Evolutionary conservation across 164 flowering plant species (phyloP).

Genomic region (Magnolia sinica): DNA sequence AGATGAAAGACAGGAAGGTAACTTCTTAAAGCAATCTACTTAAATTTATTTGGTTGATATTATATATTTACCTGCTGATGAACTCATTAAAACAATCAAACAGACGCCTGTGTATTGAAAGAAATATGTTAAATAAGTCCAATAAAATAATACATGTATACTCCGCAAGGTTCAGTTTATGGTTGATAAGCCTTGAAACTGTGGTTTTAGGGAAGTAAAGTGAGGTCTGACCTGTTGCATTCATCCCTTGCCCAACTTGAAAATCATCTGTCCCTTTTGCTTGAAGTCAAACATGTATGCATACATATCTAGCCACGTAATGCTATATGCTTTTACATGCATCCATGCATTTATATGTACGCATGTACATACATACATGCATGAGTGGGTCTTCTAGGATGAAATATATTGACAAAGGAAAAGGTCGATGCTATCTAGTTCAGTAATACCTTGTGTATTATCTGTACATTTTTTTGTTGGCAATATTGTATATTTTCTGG

Average conservation of each 20-base stretch:
- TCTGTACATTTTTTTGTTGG: neutral
- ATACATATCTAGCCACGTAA: neutral
- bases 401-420: neutral
- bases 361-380: neutral
- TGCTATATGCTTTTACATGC: too few relatives aligned
- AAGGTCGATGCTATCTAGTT: neutral
- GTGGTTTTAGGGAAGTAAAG: too few relatives aligned
- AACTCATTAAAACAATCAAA: neutral
- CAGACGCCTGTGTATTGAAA: neutral
- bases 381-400: neutral
- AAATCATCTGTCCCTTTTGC: neutral
- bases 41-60: neutral
- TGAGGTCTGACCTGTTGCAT: neutral
- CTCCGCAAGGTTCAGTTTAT: neutral
- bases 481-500: neutral
- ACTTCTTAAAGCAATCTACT: constrained; percentile 2
- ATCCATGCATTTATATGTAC: neutral
- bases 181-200: too few relatives aligned
- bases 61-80: neutral
- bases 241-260: neutral
- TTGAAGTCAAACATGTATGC: neutral
- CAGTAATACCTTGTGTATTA: neutral
- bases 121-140: neutral
- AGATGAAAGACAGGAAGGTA: constrained; percentile 66
- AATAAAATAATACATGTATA: neutral